phyloP scores from a whole-genome alignment of 768 basidiomycete species.

The Naganishia friedmannii region DNA sequence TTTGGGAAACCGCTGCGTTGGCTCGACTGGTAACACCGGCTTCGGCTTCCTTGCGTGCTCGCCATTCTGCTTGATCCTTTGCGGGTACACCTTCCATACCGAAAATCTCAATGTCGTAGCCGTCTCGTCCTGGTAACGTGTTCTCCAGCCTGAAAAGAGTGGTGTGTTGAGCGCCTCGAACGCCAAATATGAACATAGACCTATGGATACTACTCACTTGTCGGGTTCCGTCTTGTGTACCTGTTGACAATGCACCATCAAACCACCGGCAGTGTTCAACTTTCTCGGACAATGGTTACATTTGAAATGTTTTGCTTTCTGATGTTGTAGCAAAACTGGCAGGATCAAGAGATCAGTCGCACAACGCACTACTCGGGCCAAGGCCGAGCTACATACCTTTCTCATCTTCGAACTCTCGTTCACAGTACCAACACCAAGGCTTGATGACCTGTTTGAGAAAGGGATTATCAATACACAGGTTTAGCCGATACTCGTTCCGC shows the following conservation, averaged over 20 bases:
- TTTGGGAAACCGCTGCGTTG: conserved; percentile 58
- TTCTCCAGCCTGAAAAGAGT: conserved; percentile 81
- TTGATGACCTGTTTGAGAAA: conserved; percentile 43
- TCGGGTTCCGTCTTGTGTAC: conserved; percentile 99
- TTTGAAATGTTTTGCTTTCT: conserved; percentile 99
- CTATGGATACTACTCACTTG: conserved; percentile 58
- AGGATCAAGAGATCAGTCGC: conserved; percentile 2
- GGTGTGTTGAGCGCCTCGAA: conserved; percentile 2
- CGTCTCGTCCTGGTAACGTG: conserved; percentile 90
- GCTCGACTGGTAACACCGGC: conserved; percentile 60
- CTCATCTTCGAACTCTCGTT: conserved; percentile 98
- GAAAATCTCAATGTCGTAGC: conserved; percentile 97
- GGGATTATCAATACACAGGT: not conserved
- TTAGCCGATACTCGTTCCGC: not conserved
- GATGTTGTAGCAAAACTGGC: conserved; percentile 94
- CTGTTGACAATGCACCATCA: conserved; percentile 97
- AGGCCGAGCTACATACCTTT: conserved; percentile 66
- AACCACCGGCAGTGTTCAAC: conserved; percentile 93
- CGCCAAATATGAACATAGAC: not conserved
- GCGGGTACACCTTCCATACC: conserved; percentile 98
- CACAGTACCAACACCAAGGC: conserved; percentile 99
- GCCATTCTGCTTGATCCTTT: conserved; percentile 92
- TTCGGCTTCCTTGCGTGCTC: conserved; percentile 90
- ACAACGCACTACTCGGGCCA: not conserved
- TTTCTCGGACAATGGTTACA: conserved; percentile 92